These are phyloP conservation scores for Schwanniomyces polymorphus DNA, from an alignment of 805 yeast species.

Conservation along the genomic window DNA sequence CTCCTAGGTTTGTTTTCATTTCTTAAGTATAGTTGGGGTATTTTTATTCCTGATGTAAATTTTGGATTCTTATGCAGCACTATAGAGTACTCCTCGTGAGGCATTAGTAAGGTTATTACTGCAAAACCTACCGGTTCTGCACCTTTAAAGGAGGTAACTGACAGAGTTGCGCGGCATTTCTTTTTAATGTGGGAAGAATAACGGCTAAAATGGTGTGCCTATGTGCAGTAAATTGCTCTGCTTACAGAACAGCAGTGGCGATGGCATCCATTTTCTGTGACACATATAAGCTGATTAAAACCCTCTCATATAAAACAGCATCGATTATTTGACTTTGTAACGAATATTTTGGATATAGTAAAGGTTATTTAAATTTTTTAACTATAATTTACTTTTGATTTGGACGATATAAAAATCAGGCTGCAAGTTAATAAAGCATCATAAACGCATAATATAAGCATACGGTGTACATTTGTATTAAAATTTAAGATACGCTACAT, in stretches of 20 bases:
- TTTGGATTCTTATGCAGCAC: not conserved
- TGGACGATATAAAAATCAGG: not conserved
- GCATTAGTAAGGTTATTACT: not conserved
- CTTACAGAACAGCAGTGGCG: not conserved
- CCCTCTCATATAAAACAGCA: not conserved
- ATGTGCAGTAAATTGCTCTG: not conserved
- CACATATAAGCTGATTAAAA: not conserved
- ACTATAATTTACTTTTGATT: not conserved
- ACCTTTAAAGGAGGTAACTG: not conserved
- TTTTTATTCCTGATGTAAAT: not conserved
- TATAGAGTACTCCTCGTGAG: not conserved
- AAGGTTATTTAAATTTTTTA: not conserved
- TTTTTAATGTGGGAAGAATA: not conserved
- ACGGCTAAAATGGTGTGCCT: not conserved
- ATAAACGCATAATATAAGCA: not conserved
- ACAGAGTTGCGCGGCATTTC: not conserved
- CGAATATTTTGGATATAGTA: not conserved
- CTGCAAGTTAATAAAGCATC: not conserved
- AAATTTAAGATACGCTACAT: not conserved
- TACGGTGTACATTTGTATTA: not conserved
- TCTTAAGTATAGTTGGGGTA: not conserved
- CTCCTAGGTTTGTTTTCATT: no score
- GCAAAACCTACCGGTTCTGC: not conserved
- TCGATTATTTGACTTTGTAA: no score
- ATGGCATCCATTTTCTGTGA: not conserved